Conservation (phyloP, 805 yeast species). For the Yarrowia divulgata region DNA sequence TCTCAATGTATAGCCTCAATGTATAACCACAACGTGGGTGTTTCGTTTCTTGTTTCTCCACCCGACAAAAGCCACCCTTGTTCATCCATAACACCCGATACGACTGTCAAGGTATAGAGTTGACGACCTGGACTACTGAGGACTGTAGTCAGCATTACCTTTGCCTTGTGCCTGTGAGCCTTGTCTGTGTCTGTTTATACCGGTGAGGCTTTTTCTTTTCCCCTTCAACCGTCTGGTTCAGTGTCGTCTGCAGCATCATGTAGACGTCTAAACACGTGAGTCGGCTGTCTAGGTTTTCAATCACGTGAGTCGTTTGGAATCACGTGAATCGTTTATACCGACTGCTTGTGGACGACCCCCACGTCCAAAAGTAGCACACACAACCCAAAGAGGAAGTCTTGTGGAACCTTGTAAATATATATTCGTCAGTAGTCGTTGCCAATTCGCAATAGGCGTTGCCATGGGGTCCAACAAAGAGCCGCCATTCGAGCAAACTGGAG, state of each 20-base stretch:
- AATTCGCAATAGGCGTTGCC: not conserved
- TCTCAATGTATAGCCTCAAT: not conserved
- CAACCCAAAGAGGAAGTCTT: not conserved
- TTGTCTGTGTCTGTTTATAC: too few species aligned
- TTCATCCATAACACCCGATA: not conserved
- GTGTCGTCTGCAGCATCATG: too few species aligned
- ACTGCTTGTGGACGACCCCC: too few species aligned
- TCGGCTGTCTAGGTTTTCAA: too few species aligned
- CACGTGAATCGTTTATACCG: too few species aligned
- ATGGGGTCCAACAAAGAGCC: not conserved
- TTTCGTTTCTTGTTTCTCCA: not conserved
- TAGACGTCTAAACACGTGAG: too few species aligned
- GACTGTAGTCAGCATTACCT: not conserved
- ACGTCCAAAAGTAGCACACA: not conserved
- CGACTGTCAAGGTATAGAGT: slow-evolving; percentile 1
- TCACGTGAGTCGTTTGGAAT: too few species aligned
- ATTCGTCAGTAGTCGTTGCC: too few species aligned
- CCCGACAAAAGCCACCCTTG: not conserved
- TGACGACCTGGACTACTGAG: not conserved
- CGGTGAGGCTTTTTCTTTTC: not conserved
- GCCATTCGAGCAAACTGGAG: not conserved
- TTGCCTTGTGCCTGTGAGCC: too few species aligned
- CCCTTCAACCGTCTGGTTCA: too few species aligned
- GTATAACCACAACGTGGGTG: too few species aligned
- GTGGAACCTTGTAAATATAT: not conserved